Evolutionary conservation across 2,329 filamentous ascomycete genomes (phyloP).

Genomic region (Coniosporium tulheliwenetii): DNA sequence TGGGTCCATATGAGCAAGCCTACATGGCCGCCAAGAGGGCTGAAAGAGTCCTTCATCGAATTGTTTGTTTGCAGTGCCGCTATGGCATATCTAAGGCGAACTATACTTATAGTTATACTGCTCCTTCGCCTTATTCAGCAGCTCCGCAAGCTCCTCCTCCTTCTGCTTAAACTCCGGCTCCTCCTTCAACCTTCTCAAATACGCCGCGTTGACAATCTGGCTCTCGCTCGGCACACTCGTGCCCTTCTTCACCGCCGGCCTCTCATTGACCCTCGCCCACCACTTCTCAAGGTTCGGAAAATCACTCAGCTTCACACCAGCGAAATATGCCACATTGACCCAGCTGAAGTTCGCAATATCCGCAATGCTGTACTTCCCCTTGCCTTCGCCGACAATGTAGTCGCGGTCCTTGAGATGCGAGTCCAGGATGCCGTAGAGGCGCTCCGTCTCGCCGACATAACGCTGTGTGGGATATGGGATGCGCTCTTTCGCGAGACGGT

Average conservation of each 20-base stretch:
- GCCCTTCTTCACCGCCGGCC: constrained; percentile 26
- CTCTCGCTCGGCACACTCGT: constrained; percentile 19
- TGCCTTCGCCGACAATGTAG: constrained; percentile 28
- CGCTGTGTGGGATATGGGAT: constrained; percentile 29
- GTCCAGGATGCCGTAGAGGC: constrained; percentile 29
- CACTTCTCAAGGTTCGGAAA: constrained; percentile 29
- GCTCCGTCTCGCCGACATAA: constrained; percentile 31
- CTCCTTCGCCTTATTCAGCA: constrained; percentile 25
- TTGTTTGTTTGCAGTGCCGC: too few relatives aligned
- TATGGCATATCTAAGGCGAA: constrained; percentile 12
- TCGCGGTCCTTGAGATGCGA: constrained; percentile 22
- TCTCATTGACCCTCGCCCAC: constrained; percentile 24
- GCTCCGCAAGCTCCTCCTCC: constrained; percentile 21
- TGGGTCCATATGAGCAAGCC: too few relatives aligned
- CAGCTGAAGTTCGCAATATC: constrained; percentile 30
- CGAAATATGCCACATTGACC: constrained; percentile 24
- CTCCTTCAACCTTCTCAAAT: constrained; percentile 26
- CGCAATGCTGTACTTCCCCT: constrained; percentile 28
- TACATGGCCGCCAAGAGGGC: too few relatives aligned
- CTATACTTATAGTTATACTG: constrained; percentile 30
- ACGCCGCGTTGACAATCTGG: constrained; percentile 23
- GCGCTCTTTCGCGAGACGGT: constrained; percentile 25
- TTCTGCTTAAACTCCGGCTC: constrained; percentile 33
- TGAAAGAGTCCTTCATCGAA: too few relatives aligned
- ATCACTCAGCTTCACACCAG: constrained; percentile 23